phyloP scores from a whole-genome alignment of 768 basidiomycete species.

The Trichaptum fuscoviolaceum region DNA sequence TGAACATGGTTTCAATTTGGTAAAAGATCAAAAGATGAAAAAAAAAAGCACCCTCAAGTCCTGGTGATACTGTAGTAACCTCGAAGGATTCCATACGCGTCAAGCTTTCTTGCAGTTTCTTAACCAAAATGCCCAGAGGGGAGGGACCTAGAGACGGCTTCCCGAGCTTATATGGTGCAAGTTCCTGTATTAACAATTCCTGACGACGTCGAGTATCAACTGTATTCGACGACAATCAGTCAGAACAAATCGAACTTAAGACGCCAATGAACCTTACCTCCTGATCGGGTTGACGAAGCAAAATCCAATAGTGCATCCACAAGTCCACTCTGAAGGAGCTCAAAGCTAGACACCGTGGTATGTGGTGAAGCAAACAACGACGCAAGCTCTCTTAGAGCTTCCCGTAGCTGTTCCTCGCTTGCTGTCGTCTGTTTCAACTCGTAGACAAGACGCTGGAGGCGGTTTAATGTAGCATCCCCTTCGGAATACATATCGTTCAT shows the following conservation, averaged over 20 bases:
- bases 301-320: constrained; percentile 83
- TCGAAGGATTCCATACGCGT: constrained; percentile 96
- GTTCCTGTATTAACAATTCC: constrained; percentile 74
- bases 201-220: constrained; percentile 47
- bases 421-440: constrained; percentile 50
- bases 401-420: constrained; percentile 57
- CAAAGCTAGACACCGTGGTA: constrained; percentile 89
- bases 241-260: background rate
- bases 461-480: constrained; percentile 58
- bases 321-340: constrained; percentile 89
- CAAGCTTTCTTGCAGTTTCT: constrained; percentile 92
- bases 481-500: constrained; percentile 42
- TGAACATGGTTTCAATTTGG: background rate
- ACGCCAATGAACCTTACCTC: constrained; percentile 35
- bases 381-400: constrained; percentile 69
- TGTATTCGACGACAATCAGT: background rate
- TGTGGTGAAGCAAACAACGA: constrained; percentile 71
- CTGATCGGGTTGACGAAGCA: constrained; percentile 61
- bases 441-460: constrained; percentile 59
- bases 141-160: constrained; percentile 40
- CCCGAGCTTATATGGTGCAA: constrained; percentile 53
- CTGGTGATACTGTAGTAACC: constrained; percentile 83
- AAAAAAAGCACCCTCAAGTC: constrained; percentile 60
- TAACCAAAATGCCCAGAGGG: constrained; percentile 76
- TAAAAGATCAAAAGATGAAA: constrained; percentile 6